phyloP scores from a whole-genome alignment of 176 grass and related monocot species.

The Areca catechu region DNA sequence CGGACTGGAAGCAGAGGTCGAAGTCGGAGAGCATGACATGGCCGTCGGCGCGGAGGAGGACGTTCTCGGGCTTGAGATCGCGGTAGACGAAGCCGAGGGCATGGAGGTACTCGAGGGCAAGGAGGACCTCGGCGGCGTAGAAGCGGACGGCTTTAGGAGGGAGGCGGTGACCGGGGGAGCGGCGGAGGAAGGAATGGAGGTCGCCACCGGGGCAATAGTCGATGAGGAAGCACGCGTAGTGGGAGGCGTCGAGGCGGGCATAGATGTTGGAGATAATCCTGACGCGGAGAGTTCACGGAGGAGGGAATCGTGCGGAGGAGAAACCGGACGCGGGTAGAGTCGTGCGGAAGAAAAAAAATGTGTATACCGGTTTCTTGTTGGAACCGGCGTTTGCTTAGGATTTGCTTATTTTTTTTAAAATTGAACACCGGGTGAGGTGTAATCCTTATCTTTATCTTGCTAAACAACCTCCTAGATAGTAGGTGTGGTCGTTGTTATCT shows the following conservation, averaged over 20 bases:
- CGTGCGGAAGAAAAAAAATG: no score
- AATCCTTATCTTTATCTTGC: no score
- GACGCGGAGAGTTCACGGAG: no score
- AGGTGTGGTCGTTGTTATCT: no score
- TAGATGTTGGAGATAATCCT: no score
- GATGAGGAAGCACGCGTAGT: conserved; percentile 86
- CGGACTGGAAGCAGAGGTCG: conserved; percentile 62
- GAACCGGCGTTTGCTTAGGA: no score
- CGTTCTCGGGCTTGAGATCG: conserved; percentile 95
- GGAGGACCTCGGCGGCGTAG: conserved; percentile 73
- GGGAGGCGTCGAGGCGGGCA: conserved; percentile 64
- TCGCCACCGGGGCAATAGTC: conserved; percentile 84
- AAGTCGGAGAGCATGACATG: conserved; percentile 92
- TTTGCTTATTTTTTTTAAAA: no score
- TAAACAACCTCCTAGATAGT: no score
- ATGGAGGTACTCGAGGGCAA: conserved; percentile 92
- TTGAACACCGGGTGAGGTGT: no score
- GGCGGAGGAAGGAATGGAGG: conserved; percentile 63
- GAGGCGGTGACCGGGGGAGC: conserved; percentile 42
- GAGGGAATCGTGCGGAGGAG: no score
- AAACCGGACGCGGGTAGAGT: no score
- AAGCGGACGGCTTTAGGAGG: conserved; percentile 58
- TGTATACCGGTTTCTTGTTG: no score
- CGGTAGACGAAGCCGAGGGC: conserved; percentile 88
- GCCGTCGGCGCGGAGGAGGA: conserved; percentile 63